phyloP scores from a whole-genome alignment of 805 yeast species.

The Ogataea parapolymorpha region DNA sequence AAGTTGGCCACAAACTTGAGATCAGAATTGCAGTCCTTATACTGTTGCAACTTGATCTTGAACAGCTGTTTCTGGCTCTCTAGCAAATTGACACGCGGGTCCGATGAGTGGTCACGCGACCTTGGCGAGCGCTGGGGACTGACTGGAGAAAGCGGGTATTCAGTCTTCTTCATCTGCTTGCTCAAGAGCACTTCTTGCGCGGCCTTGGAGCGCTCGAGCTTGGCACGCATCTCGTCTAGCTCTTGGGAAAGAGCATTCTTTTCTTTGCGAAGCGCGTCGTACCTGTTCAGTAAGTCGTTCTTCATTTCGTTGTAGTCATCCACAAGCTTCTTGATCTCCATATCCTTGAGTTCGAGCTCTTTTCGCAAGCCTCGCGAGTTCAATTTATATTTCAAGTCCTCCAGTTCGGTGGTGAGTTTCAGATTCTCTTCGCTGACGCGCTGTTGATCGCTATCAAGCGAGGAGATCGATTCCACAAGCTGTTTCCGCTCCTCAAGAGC shows the following conservation, averaged over 20 bases:
- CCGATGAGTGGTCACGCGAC: not conserved
- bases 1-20: slow-evolving; percentile 35
- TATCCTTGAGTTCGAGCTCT: slow-evolving; percentile 17
- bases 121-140: slow-evolving; percentile 18
- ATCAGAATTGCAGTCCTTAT: slow-evolving; percentile 35
- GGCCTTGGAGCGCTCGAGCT: slow-evolving; percentile 19
- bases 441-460: slow-evolving; percentile 21
- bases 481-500: slow-evolving; percentile 15
- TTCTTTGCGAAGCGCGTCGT: slow-evolving; percentile 24
- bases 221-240: slow-evolving; percentile 25
- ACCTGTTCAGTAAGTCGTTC: slow-evolving; percentile 29
- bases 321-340: slow-evolving; percentile 19
- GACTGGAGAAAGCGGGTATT: slow-evolving; percentile 26
- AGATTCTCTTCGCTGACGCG: slow-evolving; percentile 19
- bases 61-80: slow-evolving; percentile 44
- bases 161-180: slow-evolving; percentile 9
- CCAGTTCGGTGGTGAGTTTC: slow-evolving; percentile 21
- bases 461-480: slow-evolving; percentile 15
- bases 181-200: slow-evolving; percentile 17
- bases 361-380: slow-evolving; percentile 1
- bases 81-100: slow-evolving; percentile 22
- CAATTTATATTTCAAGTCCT: slow-evolving; percentile 12
- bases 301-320: slow-evolving; percentile 33
- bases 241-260: slow-evolving; percentile 29
- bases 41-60: slow-evolving; percentile 46